A percentile compares a stretch with the other conserved stretches of the same genome.
phyloP scores from a whole-genome alignment of 805 yeast genomes.

The Candida maltosa region DNA sequence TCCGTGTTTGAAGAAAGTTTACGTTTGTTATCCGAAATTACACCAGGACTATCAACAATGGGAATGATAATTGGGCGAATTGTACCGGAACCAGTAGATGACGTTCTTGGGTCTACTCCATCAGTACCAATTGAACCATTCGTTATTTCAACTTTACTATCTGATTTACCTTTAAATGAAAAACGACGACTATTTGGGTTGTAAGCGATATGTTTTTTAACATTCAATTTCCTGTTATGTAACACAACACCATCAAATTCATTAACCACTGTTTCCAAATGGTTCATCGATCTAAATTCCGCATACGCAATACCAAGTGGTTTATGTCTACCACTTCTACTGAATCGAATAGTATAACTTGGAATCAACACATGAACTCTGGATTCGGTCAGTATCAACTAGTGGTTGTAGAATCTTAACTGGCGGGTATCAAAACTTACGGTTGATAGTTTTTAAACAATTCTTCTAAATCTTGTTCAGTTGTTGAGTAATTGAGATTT shows the following conservation, averaged over 20 bases:
- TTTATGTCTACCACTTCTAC: constrained; percentile 34
- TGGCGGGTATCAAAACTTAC: constrained; percentile 30
- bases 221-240: constrained; percentile 36
- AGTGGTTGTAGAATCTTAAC: constrained; percentile 1
- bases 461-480: constrained; percentile 50
- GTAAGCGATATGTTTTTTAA: constrained; percentile 43
- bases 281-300: constrained; percentile 26
- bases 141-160: background rate
- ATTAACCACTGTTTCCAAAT: constrained; percentile 24
- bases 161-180: too few relatives aligned
- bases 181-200: constrained; percentile 17
- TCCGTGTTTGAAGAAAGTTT: background rate
- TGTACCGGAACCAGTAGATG: too few relatives aligned
- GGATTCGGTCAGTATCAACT: constrained; percentile 6
- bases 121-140: background rate
- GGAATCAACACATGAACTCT: constrained; percentile 48
- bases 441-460: constrained; percentile 43
- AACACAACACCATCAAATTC: constrained; percentile 22
- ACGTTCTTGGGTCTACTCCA: background rate
- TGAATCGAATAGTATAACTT: constrained; percentile 48
- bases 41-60: too few relatives aligned
- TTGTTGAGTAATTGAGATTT: constrained; percentile 50
- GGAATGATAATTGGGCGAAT: too few relatives aligned
- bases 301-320: constrained; percentile 55
- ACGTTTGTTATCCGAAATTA: background rate